phyloP scores from a whole-genome alignment of 2,329 filamentous ascomycete species.

The Lasiodiplodia theobromae region DNA sequence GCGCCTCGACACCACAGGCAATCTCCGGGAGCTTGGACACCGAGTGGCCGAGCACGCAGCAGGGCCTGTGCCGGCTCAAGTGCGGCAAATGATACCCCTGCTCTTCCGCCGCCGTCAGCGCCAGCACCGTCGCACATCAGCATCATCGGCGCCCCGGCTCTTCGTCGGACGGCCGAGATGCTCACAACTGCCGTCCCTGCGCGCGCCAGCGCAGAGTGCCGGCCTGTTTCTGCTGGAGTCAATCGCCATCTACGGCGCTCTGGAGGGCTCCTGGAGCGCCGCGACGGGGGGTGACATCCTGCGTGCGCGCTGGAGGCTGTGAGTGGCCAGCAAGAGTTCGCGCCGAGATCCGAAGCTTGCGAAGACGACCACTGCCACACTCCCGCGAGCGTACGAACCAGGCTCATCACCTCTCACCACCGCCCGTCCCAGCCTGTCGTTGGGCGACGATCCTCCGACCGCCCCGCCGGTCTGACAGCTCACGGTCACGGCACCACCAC shows the following conservation, averaged over 20 bases:
- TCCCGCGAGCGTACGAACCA: constrained; percentile 4
- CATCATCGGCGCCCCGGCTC: constrained; percentile 13
- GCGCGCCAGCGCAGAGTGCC: constrained; percentile 3
- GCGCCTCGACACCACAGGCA: constrained; percentile 18
- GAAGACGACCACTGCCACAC: constrained; percentile 8
- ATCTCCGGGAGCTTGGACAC: constrained; percentile 15
- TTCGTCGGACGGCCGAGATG: not conserved
- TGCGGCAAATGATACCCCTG: not conserved
- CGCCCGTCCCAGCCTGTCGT: constrained; percentile 2
- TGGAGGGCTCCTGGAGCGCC: not conserved
- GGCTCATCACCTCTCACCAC: constrained; percentile 21
- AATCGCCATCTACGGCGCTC: not conserved
- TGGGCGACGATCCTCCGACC: constrained; percentile 1
- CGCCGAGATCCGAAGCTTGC: constrained; percentile 14
- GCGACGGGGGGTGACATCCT: not conserved
- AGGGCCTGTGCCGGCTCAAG: constrained; percentile 1
- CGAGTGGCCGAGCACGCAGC: not conserved
- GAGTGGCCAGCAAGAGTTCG: constrained; percentile 1
- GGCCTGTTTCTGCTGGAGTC: not conserved
- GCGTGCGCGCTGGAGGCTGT: constrained; percentile 3
- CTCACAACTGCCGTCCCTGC: constrained; percentile 3
- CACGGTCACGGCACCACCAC: not conserved
- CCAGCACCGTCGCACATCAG: constrained; percentile 21
- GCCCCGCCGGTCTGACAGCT: constrained; percentile 7
- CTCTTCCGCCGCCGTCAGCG: constrained; percentile 11